Base-by-base conservation (phyloP, 371 early-diverging fungal genomes). In the Mortierella polycephala region DNA sequence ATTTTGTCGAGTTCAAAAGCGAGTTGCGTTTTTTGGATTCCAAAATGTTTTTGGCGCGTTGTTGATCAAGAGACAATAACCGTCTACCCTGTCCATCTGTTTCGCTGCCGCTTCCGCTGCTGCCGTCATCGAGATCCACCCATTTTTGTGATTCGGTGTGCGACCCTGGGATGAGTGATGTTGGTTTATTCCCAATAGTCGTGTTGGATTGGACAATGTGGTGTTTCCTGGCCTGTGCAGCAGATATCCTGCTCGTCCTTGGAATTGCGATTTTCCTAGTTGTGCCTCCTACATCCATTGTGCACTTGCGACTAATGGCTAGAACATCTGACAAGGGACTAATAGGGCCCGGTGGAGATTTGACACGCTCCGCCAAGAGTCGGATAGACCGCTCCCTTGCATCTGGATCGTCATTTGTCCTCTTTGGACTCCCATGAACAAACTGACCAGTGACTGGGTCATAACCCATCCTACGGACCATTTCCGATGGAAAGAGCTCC, bases 401-500 rank as follows among this genome's bases (percentile, higher is more conserved):
- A 40, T 72, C 69, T 7, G 69, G 69, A 61, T 79, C 79, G 13
- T 79, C 79, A 5, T 60, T 64, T 11, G n/a, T 56, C 7, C 79
- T 64, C 53, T 79, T 72, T 6, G 79, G 79, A 37, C 72, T 71
- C 11, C 79, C 79, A 21, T 68, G 79, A 7, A 79, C 79, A 66
- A 79, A 79, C 21, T 68, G 61, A 45, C 79, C 79, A 9, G 73
- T 51, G 0, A 79, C 79, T 0, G 79, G 79, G 45, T 79, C 69
- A 37, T 79, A 79, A n/a, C 79, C 79, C 79, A 79, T 79, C 46
- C 79, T 65, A 0, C 79, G 69, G 23, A 79, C 57, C 79, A 79
- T 79, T 49, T 79, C 79, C 39, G 69, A 60, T 0, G 79, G 79
- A 39, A 79, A 79, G 7, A 72, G 46, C 55, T 72, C 79, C 4